A percentile compares a stretch with the other conserved stretches of the same genome.
Evolutionary conservation across 306 rosid genomes (phyloP).

Genomic region (Astragalus membranaceus): DNA sequence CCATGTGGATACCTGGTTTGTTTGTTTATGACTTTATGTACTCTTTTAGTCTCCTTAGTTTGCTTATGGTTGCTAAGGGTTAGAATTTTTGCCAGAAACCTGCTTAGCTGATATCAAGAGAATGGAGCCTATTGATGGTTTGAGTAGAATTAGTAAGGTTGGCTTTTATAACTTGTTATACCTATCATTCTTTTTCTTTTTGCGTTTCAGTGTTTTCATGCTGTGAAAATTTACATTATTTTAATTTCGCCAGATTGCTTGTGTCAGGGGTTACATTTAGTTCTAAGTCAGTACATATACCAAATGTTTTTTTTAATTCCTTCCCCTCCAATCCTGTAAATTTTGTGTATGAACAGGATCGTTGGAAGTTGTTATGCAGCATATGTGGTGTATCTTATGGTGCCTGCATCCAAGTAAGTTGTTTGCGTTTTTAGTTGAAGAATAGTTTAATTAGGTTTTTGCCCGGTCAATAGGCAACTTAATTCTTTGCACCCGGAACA

Average conservation of each 20-base stretch:
- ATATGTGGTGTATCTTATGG: slow-evolving; percentile 96
- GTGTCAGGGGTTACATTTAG: neutral
- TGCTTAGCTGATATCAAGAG: slow-evolving; percentile 93
- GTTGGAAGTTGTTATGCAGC: slow-evolving; percentile 96
- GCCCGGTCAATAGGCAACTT: neutral
- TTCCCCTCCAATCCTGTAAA: slow-evolving; percentile 11
- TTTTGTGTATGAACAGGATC: slow-evolving; percentile 62
- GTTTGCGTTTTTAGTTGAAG: slow-evolving; percentile 18
- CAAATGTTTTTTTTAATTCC: neutral
- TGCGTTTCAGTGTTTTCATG: neutral
- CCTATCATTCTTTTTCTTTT: neutral
- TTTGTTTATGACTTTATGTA: slow-evolving; percentile 9
- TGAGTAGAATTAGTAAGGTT: slow-evolving; percentile 86
- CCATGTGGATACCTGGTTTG: slow-evolving; percentile 99
- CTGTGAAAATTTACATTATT: neutral
- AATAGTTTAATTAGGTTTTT: slow-evolving; percentile 3
- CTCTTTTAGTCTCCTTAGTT: neutral
- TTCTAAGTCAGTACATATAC: neutral
- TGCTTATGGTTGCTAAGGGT: slow-evolving; percentile 28
- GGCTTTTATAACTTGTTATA: neutral
- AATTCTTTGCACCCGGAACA: neutral
- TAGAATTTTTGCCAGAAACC: slow-evolving; percentile 60
- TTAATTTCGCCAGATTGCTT: slow-evolving; percentile 20
- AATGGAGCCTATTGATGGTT: slow-evolving; percentile 98
- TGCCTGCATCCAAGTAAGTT: slow-evolving; percentile 95